Conservation (phyloP, 2,329 filamentous ascomycete species). For the Pseudocercospora macadamiae region DNA sequence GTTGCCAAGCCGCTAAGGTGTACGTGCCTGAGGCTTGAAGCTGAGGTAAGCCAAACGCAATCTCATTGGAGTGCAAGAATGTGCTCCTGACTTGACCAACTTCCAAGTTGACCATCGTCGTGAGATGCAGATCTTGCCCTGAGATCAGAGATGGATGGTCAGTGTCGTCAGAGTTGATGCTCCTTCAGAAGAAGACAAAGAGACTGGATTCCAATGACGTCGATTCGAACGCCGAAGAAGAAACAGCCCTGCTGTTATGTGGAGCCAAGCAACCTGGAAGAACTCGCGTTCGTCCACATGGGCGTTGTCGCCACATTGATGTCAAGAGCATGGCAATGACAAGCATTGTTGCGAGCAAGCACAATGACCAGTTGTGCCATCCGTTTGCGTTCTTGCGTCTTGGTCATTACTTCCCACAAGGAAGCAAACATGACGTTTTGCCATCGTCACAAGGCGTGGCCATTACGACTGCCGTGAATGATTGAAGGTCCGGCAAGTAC, state of each 20-base stretch:
- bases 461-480: background rate
- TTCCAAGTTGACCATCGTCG: too few relatives aligned
- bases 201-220: too few relatives aligned
- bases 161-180: too few relatives aligned
- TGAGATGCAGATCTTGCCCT: too few relatives aligned
- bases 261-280: background rate
- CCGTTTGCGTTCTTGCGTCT: background rate
- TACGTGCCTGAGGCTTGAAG: too few relatives aligned
- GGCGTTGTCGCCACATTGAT: background rate
- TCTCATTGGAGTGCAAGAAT: too few relatives aligned
- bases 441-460: background rate
- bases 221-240: background rate
- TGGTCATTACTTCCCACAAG: background rate
- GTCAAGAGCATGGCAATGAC: background rate
- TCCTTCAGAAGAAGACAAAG: too few relatives aligned
- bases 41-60: too few relatives aligned
- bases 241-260: background rate
- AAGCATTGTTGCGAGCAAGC: background rate
- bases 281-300: background rate
- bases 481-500: background rate
- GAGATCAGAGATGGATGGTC: too few relatives aligned
- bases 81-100: too few relatives aligned
- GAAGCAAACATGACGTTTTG: background rate
- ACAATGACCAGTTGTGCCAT: background rate
- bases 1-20: too few relatives aligned